Base-by-base conservation (phyloP, 768 basidiomycete genomes). In the Cubamyces lactineus region DNA sequence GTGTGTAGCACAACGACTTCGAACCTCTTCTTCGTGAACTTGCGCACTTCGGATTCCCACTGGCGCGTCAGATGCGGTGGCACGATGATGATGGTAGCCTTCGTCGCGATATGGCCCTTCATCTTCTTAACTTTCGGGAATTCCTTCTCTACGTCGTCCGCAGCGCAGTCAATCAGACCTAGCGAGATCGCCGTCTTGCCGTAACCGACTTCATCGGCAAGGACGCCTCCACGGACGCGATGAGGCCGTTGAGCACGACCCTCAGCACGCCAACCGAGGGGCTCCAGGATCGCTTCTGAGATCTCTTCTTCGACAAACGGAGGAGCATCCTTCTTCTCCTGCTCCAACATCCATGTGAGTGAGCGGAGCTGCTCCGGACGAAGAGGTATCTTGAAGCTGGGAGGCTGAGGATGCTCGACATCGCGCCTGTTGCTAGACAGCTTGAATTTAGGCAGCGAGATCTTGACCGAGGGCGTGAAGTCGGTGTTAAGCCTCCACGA, bases 151-250 rank as follows among this genome's bases (percentile, higher is more conserved):
- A 88, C 84, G 17, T 75, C 74, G 66, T 84, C 81, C 19, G 78
- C 75, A 21, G 86, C 80, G 69, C 88, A 87, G 69, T 94, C 91
- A 64, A 97, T 89, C 61, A 98, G 81, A 19, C 89, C 95, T 28
- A 98, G 82, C 2, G 93, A 94, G 66, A 97, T 96, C 21, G 94
- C 95, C 0, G 96, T 98, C 77, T 98, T 98, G 17, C 96, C 96
- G 70, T 98, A 98, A 53, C 96, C 96, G 62, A 98, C 96, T 77
- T 96, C 90, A 69, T 98, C 96, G 13, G 95, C 95, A 47, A 97
- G 84, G 50, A 97, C 95, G 12, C 96, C 95, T 17, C 96, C 95
- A 57, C 91, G 83, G 43, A 97, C 77, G 61, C 76, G 81, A 53
- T 92, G 82, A 0, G 88, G 84, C 38, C 94, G 77, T 66, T 91